phyloP scores from a whole-genome alignment of 345 rosid species.

The Kernera saxatilis region DNA sequence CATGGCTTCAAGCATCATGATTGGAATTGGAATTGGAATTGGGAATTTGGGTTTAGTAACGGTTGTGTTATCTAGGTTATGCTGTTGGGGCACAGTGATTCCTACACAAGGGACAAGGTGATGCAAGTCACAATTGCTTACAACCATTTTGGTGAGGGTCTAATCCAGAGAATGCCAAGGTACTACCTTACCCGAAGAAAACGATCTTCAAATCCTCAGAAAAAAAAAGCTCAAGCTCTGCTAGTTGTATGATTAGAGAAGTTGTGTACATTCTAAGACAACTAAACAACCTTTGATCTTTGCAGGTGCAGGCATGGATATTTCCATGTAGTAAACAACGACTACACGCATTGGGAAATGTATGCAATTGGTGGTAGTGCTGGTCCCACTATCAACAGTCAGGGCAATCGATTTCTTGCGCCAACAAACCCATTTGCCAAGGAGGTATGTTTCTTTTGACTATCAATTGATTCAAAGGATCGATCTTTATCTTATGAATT shows the following conservation, averaged over 20 bases:
- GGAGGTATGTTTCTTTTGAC: slow-evolving; percentile 35
- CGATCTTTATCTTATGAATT: neutral
- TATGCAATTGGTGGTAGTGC: slow-evolving; percentile 99
- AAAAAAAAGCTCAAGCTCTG: neutral
- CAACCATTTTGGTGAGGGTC: slow-evolving; percentile 98
- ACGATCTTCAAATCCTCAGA: neutral
- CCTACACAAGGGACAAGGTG: slow-evolving; percentile 79
- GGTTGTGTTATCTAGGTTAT: slow-evolving; percentile 49
- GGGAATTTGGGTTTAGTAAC: slow-evolving; percentile 1
- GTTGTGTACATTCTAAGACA: neutral
- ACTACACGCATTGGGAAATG: slow-evolving; percentile 99
- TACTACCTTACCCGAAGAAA: neutral
- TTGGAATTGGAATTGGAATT: neutral
- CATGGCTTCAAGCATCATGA: neutral
- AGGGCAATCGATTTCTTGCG: slow-evolving; percentile 91
- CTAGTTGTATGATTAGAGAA: neutral
- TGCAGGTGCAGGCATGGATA: slow-evolving; percentile 97
- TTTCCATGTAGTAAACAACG: slow-evolving; percentile 98
- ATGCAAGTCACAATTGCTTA: slow-evolving; percentile 98
- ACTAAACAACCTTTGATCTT: neutral
- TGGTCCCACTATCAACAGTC: slow-evolving; percentile 91
- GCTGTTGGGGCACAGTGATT: slow-evolving; percentile 94
- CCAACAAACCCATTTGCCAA: slow-evolving; percentile 73
- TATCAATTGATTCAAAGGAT: neutral
- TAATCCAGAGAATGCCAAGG: slow-evolving; percentile 99